Conservation (phyloP, 176 grass and related monocot species). For the Canna indica region DNA sequence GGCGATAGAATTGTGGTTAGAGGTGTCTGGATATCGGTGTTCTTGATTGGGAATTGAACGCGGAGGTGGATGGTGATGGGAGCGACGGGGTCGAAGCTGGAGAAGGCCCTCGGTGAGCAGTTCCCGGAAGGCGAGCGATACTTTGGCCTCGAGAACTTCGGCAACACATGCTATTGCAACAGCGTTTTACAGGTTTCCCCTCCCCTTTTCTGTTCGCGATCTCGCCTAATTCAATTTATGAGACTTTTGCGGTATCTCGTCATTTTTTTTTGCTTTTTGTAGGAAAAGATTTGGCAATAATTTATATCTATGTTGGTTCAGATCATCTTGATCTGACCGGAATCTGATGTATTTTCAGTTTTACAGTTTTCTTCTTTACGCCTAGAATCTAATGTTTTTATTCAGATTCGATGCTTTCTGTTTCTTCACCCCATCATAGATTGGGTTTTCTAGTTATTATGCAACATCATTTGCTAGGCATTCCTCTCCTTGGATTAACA, state of each 20-base stretch:
- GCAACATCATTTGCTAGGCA: too few relatives aligned
- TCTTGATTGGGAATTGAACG: constrained; percentile 30
- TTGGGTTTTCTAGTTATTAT: too few relatives aligned
- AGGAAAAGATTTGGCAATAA: too few relatives aligned
- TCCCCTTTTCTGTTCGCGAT: not conserved
- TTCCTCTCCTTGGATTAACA: too few relatives aligned
- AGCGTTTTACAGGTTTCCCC: constrained; percentile 77
- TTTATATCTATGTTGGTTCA: not conserved
- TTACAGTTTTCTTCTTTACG: too few relatives aligned
- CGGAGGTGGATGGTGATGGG: constrained; percentile 64
- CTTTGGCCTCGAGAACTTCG: constrained; percentile 98
- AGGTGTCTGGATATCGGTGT: not conserved
- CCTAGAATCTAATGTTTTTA: too few relatives aligned
- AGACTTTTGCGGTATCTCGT: not conserved
- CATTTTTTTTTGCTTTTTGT: not conserved
- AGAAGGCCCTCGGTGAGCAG: constrained; percentile 95
- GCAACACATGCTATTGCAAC: constrained; percentile 99
- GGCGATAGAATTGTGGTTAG: not conserved
- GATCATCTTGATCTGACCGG: too few relatives aligned
- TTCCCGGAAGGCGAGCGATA: constrained; percentile 98
- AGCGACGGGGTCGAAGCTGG: constrained; percentile 87
- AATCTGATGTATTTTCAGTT: too few relatives aligned
- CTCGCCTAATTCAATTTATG: too few relatives aligned
- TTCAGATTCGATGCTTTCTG: too few relatives aligned
- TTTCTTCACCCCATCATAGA: too few relatives aligned